Base-by-base conservation (phyloP, 352 stramenopile genomes). In the Pythium myriotylum region DNA sequence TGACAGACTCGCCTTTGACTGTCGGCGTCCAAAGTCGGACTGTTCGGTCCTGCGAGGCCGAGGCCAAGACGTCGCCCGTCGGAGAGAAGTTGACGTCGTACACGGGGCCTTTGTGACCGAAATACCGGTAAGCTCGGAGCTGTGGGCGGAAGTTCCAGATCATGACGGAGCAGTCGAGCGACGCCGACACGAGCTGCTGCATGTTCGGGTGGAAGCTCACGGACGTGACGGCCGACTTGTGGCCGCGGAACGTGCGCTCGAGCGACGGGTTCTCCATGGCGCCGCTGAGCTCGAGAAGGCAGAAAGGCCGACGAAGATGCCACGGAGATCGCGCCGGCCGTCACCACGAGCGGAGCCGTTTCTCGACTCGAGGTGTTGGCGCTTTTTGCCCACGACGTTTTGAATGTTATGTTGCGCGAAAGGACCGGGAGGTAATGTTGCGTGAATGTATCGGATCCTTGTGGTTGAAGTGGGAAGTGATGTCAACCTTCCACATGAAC, bases 61-160 rank as follows among this genome's bases (percentile, higher is more conserved):
- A 97, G 7, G 89, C 93, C 2, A 98, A 54, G 4, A 94, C 23
- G 13, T 91, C 76, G 16, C 91, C 92, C 23, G 77, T 68, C 9
- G 90, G 90, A 3, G 88, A 93, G 63, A 96, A 96, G 41, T 57
- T 62, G n/a, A 91, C 64, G 56, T 77, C 59, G 48, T 86, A 77
- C n/a, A 97, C 91, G 1, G 88, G 72, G 2, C 84, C 81, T n/a
- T 80, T 77, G 62, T 96, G 91, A 0, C 87, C 89, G 26, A 79
- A 65, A 54, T 86, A 95, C 33, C 83, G 79, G 69, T 91, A 97
- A 47, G 89, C 84, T 26, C 84, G 80, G 46, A 89, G 46, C 61
- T 95, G 79, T 41, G 83, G 85, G 20, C 77, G 77, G 68, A 97
- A 97, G 72, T 96, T 96, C 92, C 92, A 98, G 24, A 98, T 49